Base-by-base conservation (phyloP, 176 grass and related monocot genomes). In the Aegilops longissima region DNA sequence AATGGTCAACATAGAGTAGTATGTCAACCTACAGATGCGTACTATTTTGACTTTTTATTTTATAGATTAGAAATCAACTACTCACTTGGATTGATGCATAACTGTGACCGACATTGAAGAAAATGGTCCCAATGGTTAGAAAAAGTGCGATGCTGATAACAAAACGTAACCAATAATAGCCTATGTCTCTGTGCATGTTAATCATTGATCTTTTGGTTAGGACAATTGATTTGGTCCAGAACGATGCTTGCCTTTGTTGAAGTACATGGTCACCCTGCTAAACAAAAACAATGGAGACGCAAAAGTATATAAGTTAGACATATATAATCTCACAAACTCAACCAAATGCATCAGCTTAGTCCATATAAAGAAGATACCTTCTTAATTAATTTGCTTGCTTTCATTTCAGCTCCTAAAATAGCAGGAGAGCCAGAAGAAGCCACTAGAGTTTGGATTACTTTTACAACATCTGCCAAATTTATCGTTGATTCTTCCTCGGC, bases 161-260 rank as follows among this genome's bases (percentile, higher is more conserved):
- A 79, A 94, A 85, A 6, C 92, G 82, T 38, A 94, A 70, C 92
- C 89, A 91, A 45, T 94, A 91, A 59, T 94, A 94, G 21, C 89
- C 92, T 36, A 44, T 18, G 20, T 94, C 92, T 82, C 87, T 82
- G 40, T 87, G 80, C 89, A 94, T 94, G 59, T 91, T 91, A 12
- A 85, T 17, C 16, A 82, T 54, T 9, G 92, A 94, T 85, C 92
- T 85, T 62, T 76, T 89, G 9, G 89, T 94, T 34, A 91, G 68
- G 5, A 89, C 81, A 69, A 70, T 3, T 8, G 80, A 82, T 64
- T 82, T 90, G 51, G 81, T 89, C 16, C 78, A 51, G 61, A 91
- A 94, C 0, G 35, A 76, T 30, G 87, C 81, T 13, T 80, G 89
- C 12, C 61, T 77, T 73, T 39, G n/a, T 59, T 52, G 88, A 83